A percentile compares a stretch with the other conserved stretches of the same genome.
phyloP scores from a whole-genome alignment of 1,139 yeast genomes.

The Hansenula sp. region DNA sequence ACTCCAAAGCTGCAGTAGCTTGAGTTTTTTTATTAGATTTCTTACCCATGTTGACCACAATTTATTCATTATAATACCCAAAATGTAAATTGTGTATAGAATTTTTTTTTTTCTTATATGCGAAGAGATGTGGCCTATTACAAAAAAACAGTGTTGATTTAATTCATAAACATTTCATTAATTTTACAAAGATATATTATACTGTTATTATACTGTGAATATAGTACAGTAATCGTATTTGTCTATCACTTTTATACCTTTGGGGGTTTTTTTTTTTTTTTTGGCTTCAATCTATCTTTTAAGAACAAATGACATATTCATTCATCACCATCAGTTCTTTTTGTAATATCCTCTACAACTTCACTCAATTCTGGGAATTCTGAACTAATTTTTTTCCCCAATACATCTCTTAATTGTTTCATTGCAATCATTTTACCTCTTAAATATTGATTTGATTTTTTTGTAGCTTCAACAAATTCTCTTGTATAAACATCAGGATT shows the following conservation, averaged over 20 bases:
- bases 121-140: no score
- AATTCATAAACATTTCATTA: not conserved
- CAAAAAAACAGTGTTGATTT: not conserved
- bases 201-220: no score
- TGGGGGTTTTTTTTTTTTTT: no score
- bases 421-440: constrained; percentile 77
- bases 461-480: constrained; percentile 90
- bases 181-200: not conserved
- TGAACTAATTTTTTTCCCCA: constrained; percentile 62
- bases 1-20: constrained; percentile 10
- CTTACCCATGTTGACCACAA: constrained; percentile 8
- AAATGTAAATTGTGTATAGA: no score
- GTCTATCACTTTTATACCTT: no score
- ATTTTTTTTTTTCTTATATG: not conserved
- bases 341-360: constrained; percentile 46
- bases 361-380: constrained; percentile 73
- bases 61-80: no score
- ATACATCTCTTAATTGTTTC: constrained; percentile 50
- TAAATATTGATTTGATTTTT: constrained; percentile 80
- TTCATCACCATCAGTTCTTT: constrained; percentile 32
- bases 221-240: no score
- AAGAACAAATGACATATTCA: no score
- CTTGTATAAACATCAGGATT: constrained; percentile 96
- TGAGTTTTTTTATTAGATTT: constrained; percentile 10
- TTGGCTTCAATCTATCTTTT: no score